These are phyloP conservation scores for Debaryomyces hansenii DNA, from an alignment of 805 yeast genomes.

Conservation along the genomic window DNA sequence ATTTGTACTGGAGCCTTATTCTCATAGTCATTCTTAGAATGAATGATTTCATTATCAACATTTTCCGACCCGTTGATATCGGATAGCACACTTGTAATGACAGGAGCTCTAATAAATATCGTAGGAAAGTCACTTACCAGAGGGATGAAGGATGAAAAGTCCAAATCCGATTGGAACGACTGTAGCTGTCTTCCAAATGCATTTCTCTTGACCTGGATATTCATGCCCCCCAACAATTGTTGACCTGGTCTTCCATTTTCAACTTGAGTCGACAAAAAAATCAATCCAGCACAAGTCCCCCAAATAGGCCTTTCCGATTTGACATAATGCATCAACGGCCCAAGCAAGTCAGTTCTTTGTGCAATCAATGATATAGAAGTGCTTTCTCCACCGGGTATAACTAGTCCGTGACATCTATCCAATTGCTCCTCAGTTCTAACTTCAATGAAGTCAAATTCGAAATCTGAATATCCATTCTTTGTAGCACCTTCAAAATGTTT, in stretches of 20 bases:
- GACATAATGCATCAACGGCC: constrained; percentile 53
- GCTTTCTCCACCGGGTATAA: constrained; percentile 74
- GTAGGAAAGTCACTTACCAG: constrained; percentile 42
- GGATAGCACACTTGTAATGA: constrained; percentile 37
- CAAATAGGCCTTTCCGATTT: constrained; percentile 58
- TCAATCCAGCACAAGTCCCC: constrained; percentile 89
- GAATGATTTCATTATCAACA: constrained; percentile 10
- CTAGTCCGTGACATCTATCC: constrained; percentile 52
- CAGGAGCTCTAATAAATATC: constrained; percentile 77
- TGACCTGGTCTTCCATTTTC: constrained; percentile 55
- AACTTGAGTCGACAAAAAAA: constrained; percentile 57
- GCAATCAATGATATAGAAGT: constrained; percentile 72
- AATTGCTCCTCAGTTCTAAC: constrained; percentile 58
- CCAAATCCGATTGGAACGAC: constrained; percentile 53
- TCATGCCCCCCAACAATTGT: constrained; percentile 60
- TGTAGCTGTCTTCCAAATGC: constrained; percentile 80
- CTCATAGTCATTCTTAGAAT: constrained; percentile 21
- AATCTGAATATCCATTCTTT: constrained; percentile 21
- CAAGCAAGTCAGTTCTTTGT: constrained; percentile 58
- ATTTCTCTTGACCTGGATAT: constrained; percentile 64
- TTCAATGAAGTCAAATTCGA: constrained; percentile 37
- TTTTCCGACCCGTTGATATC: constrained; percentile 5
- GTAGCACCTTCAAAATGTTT: constrained; percentile 43
- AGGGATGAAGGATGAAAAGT: constrained; percentile 44
- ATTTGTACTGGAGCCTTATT: constrained; percentile 38